Evolutionary conservation across 129 eudicot genomes (phyloP).

Genomic region (Tanacetum coccineum): DNA sequence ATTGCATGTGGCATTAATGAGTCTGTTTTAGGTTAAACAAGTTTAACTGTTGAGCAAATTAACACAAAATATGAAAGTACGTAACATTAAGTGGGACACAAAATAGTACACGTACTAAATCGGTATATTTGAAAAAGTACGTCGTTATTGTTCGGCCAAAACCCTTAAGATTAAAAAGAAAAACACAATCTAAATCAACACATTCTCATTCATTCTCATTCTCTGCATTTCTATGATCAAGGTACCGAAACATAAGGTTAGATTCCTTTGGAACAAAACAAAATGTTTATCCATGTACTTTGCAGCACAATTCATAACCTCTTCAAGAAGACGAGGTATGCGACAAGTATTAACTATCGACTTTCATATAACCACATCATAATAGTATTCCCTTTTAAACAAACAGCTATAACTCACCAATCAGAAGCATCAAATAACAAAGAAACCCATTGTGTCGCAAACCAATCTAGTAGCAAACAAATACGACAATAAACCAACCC

Average conservation of each 20-base stretch:
- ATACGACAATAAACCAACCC: slow-evolving; percentile 9
- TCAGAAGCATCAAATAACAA: slow-evolving; percentile 20
- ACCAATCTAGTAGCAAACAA: slow-evolving; percentile 8
- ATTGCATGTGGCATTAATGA: too few species aligned
- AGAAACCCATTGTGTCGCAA: neutral
- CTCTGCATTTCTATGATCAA: too few species aligned
- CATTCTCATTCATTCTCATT: too few species aligned
- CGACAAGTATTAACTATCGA: slow-evolving; percentile 3
- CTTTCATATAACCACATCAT: slow-evolving; percentile 16
- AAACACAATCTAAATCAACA: too few species aligned
- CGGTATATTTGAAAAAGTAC: too few species aligned
- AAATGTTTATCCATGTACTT: neutral
- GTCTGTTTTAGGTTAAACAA: too few species aligned
- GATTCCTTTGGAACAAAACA: neutral
- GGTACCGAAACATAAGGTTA: neutral
- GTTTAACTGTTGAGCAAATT: too few species aligned
- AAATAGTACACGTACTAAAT: too few species aligned
- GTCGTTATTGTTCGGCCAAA: too few species aligned
- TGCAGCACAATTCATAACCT: neutral
- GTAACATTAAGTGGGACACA: too few species aligned
- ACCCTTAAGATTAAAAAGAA: too few species aligned
- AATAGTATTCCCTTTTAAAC: slow-evolving; percentile 21
- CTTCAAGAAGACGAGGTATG: neutral
- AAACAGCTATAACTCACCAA: slow-evolving; percentile 28
- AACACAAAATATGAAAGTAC: too few species aligned